Evolutionary conservation across 2,329 filamentous ascomycete species (phyloP), one percentile per base, ranked within the genome.

Genomic region (Colletotrichum falcatum): DNA sequence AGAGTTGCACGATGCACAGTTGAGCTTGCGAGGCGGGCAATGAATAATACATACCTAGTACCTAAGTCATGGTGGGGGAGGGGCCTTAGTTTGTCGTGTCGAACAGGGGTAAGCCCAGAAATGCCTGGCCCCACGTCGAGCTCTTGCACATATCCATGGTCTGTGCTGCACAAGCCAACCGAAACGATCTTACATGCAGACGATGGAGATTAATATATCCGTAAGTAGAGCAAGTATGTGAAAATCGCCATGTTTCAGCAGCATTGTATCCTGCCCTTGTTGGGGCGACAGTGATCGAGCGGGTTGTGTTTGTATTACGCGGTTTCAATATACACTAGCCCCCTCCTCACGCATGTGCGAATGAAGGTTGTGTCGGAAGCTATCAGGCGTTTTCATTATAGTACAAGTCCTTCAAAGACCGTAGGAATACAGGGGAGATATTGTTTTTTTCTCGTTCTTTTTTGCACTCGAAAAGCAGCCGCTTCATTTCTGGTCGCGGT

Each of bases 381-480:
- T 63, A 23, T 62, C 65, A 60, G 65, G 64, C 53, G 44, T 63
- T 67, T 70, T 71, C 59, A 71, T 71, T 68, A 71, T 71, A 58
- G 35, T 71, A 71, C 68, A 71, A 30, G 65, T 54, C 68, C 56
- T 58, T 63, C 44, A 39, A 35, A 53, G 44, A 66, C 48, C 56
- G 23, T 69, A 63, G 44, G 62, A 71, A 80, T 84, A 85, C 83
- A 85, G 83, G 83, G 81, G 83, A 84, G 84, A 86, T 84, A 3
- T 46, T 84, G 73, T 68, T 9, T 3, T 73, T 78, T 74, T 67
- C 9, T 23, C 73, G 61, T 9, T 3, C 73, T 78, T 74, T 67
- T 16, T 23, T 73, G 61, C 70, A 44, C 71, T 65, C 60, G 63
- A 48, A 18, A 35, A 14, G 59, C 63, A 33, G 30, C 53, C 39